A percentile compares a stretch with the other conserved stretches of the same genome.
phyloP scores from a whole-genome alignment of 768 basidiomycete species.

The Tulasnella sp. region DNA sequence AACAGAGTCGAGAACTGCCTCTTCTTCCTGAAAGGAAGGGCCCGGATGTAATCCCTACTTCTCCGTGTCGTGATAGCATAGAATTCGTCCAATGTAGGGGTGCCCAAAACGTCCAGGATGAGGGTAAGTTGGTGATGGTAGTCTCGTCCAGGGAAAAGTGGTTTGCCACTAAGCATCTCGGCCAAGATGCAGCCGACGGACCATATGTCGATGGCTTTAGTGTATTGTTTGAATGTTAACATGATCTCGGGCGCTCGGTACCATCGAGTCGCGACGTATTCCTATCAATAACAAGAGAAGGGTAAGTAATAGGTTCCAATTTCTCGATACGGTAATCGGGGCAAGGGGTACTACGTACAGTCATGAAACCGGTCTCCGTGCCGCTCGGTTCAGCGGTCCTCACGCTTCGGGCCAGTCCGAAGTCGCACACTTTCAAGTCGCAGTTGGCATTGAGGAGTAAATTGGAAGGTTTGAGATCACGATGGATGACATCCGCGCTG shows the following conservation, averaged over 20 bases:
- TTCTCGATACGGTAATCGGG: constrained; percentile 38
- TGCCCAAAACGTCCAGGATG: constrained; percentile 91
- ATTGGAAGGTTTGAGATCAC: constrained; percentile 95
- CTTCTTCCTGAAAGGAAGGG: constrained; percentile 76
- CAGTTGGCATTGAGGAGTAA: constrained; percentile 92
- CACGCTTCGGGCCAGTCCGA: constrained; percentile 59
- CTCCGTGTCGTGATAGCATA: constrained; percentile 77
- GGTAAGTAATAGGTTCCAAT: constrained; percentile 49
- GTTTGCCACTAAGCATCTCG: constrained; percentile 86
- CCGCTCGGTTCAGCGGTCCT: constrained; percentile 24
- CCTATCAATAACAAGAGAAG: constrained; percentile 53
- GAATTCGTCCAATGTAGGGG: constrained; percentile 84
- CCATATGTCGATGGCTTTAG: constrained; percentile 37
- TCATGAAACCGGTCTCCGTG: constrained; percentile 27
- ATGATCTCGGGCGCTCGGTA: constrained; percentile 40
- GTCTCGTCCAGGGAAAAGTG: constrained; percentile 90
- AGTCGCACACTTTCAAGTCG: constrained; percentile 90
- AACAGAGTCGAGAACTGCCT: constrained; percentile 59
- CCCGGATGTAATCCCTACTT: constrained; percentile 79
- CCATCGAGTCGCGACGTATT: constrained; percentile 93
- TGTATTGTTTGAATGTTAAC: constrained; percentile 36
- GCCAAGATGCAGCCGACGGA: constrained; percentile 38
- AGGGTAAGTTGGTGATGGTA: constrained; percentile 91
- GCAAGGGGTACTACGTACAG: constrained; percentile 30
- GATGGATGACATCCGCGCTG: constrained; percentile 87